Evolutionary conservation across 2,329 filamentous ascomycete species (phyloP), one percentile per base, ranked within the genome.

Genomic region (Thielaviopsis punctulata): DNA sequence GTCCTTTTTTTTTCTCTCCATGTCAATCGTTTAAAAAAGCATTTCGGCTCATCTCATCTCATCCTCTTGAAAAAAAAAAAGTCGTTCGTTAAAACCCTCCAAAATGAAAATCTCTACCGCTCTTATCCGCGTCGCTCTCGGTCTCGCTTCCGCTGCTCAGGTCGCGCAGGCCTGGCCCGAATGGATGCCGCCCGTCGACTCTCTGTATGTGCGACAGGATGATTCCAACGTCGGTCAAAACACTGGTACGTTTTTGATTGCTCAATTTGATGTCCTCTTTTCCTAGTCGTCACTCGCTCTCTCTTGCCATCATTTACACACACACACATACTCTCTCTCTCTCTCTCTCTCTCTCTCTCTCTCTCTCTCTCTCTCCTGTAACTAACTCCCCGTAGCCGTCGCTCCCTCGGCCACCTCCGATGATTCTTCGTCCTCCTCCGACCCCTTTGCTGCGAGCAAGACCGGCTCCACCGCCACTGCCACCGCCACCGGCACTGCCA

Each of bases 121-220:
- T 48, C 59, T 76, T 52, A 63, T 70, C 61, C 68, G 71, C 45
- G 60, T 76, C 58, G 69, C 74, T 49, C 57, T 73, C 52, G 67
- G 77, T 58, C 66, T 80, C 15, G 64, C 65, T 44, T 70, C 76
- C 27, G 63, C 79, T 51, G 64, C 72, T 8, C 68, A 71, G 15
- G 57, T 75, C 21, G 69, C 70, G n/a, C 69, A 73, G 51, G 75
- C 71, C 53, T 79, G 76, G 76, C 72, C 76, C 19, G 64, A 62
- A 56, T 78, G 73, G 70, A 64, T 79, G 18, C 69, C 73, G 12
- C 47, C 71, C 33, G 71, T 79, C 57, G 48, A 49, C 45, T 61
- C 71, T 13, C 61, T 82, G 33, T 64, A 80, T 41, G 75, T 73
- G 48, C 69, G 74, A 55, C 67, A 68, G 56, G 66, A 73, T 56